Conservation (phyloP, 352 stramenopile genomes). For the Pythium sp. region DNA sequence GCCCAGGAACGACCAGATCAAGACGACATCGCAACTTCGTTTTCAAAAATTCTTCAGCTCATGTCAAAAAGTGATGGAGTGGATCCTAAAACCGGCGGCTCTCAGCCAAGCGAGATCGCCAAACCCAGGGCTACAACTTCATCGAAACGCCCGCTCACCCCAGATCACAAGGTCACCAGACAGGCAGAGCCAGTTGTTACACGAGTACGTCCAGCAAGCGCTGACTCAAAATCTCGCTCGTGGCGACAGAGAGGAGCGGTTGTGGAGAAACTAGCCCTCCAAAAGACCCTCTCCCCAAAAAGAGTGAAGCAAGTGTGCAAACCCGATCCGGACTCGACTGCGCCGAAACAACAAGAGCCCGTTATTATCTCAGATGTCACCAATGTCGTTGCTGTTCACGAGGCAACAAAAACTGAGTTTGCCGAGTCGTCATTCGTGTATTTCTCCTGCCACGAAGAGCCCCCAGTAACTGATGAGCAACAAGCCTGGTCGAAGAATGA, state of each 20-base stretch:
- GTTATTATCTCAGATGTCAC: not conserved
- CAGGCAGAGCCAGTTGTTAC: not conserved
- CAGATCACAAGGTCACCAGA: constrained; percentile 6
- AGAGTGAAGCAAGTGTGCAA: not conserved
- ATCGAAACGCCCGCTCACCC: constrained; percentile 1
- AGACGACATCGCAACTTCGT: constrained; percentile 27
- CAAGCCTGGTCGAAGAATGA: constrained; percentile 18
- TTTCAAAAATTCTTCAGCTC: constrained; percentile 33
- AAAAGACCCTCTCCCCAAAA: not conserved
- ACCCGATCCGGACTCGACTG: not conserved
- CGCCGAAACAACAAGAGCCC: not conserved
- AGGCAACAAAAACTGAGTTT: constrained; percentile 22
- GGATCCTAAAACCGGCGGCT: not conserved
- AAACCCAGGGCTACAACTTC: not conserved
- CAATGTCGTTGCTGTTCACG: not conserved
- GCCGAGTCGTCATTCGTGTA: constrained; percentile 32
- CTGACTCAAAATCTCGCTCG: constrained; percentile 16
- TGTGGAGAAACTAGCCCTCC: not conserved
- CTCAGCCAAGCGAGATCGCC: not conserved
- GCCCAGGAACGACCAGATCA: not conserved
- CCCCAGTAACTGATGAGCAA: constrained; percentile 9
- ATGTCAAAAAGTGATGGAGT: constrained; percentile 21
- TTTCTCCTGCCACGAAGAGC: constrained; percentile 24
- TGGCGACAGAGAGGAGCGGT: not conserved
- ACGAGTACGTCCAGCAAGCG: constrained; percentile 19